phyloP scores from a whole-genome alignment of 2,329 filamentous ascomycete genomes.

The Anisogramma anomala region DNA sequence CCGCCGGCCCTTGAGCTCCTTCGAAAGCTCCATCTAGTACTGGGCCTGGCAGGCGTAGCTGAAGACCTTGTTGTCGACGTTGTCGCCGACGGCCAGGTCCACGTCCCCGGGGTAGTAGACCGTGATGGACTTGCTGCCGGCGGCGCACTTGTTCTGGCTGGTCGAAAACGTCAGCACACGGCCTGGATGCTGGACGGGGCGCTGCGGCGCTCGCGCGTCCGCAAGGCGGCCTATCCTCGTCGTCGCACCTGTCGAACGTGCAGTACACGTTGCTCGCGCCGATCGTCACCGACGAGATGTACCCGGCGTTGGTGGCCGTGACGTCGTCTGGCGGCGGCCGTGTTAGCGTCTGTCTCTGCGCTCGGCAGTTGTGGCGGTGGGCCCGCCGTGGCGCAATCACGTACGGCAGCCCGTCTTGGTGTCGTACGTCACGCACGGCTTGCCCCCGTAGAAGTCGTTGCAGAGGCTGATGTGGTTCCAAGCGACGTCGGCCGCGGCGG shows the following conservation, averaged over 20 bases:
- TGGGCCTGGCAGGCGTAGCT: not conserved
- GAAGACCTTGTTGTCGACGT: not conserved
- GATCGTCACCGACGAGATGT: not conserved
- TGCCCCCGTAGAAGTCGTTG: slow-evolving; percentile 2
- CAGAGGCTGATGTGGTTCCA: not conserved
- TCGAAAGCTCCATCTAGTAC: not conserved
- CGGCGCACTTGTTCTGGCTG: not conserved
- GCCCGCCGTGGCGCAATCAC: not conserved
- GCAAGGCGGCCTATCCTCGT: not conserved
- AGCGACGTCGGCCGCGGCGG: not conserved
- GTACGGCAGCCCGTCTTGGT: not conserved
- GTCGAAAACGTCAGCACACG: not conserved
- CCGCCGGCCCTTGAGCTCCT: too few relatives aligned
- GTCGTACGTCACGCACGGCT: not conserved
- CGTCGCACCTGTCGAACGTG: not conserved
- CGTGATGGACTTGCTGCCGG: not conserved
- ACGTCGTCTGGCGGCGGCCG: not conserved
- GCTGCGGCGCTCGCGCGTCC: too few relatives aligned
- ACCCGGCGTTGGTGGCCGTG: not conserved
- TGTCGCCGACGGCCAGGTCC: not conserved
- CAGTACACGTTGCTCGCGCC: not conserved
- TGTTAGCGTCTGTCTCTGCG: not conserved
- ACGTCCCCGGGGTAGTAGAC: not conserved
- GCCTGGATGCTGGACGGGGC: too few relatives aligned
- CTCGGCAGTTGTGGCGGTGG: not conserved